These are phyloP conservation scores for Francoa sonchifolia DNA, from an alignment of 441 rosid species.

Conservation along the genomic window DNA sequence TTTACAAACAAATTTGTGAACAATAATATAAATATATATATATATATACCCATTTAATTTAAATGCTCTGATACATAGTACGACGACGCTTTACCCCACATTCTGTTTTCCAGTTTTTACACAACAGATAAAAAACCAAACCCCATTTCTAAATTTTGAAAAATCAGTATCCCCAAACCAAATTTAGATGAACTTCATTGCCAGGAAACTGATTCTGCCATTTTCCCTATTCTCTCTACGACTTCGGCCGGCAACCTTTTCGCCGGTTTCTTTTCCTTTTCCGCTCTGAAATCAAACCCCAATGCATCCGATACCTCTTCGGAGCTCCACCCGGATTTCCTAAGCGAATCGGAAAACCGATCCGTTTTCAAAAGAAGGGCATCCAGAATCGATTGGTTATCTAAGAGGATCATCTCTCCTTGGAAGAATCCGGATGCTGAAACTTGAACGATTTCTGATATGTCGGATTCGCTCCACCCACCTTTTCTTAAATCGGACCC, in stretches of 20 bases:
- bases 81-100: no score
- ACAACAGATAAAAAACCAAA: no score
- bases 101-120: no score
- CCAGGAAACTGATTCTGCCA: constrained; percentile 77
- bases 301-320: constrained; percentile 87
- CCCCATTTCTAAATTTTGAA: no score
- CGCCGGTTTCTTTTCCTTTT: constrained; percentile 61
- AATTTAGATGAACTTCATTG: no score
- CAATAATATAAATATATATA: no score
- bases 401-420: constrained; percentile 60
- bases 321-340: constrained; percentile 92
- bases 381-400: constrained; percentile 62
- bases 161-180: background rate
- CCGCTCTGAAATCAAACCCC: constrained; percentile 71
- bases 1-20: no score
- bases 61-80: no score
- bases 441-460: constrained; percentile 59
- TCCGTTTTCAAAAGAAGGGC: constrained; percentile 68
- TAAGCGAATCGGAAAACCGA: constrained; percentile 74
- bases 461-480: constrained; percentile 77
- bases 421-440: constrained; percentile 77
- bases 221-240: constrained; percentile 54
- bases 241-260: constrained; percentile 63
- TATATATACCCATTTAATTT: no score
- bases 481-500: constrained; percentile 71